Base-by-base conservation (phyloP, 257 asterid genomes). In the Solanum arcanum region DNA sequence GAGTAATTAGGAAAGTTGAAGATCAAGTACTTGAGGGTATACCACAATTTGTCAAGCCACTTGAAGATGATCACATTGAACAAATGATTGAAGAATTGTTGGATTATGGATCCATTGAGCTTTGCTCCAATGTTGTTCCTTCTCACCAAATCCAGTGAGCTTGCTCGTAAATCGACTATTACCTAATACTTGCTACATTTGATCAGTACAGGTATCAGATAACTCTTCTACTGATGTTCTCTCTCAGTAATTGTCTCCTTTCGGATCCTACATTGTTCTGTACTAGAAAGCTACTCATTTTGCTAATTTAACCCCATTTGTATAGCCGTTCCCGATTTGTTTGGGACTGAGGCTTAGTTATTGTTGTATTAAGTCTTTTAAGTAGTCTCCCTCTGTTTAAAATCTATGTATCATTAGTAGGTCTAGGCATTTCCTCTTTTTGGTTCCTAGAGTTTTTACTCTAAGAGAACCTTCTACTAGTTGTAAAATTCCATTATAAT, bases 51-150 rank as follows among this genome's bases (percentile, higher is more conserved):
- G 81, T 89, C 16, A 89, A 88, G 88, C 87, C 90, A 39, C 91
- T 93, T 69, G 99, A 95, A 89, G 98, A 96, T 83, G 95, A 93
- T 88, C 93, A 95, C 25, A 95, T 96, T 37, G 96, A 94, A 88
- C 97, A 95, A 91, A 95, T 95, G 99, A 96, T 96, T 87, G 93
- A 94, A 82, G 99, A 96, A 91, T 83, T 96, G 92, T 93, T 96
- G 83, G 93, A 96, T 86, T 93, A 93, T 86, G 93, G 95, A 13
- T 92, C 99, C 1, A 66, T 96, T 75, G 99, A 96, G 90, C 91
- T 96, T 69, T 93, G 90, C 86, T 89, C 93, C 72, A 91, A 77
- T 49, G 75, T 88, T 89, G 75, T 88, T 89, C 73, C 91, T 25
- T 83, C 89, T 59, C 89, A 72, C 11, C 49, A 80, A 47, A 46